Percentiles rank a stretch among this genome's conserved stretches.
These are phyloP conservation scores for Sporothrix phasma DNA, from an alignment of 2,329 filamentous ascomycete genomes.

Conservation along the genomic window DNA sequence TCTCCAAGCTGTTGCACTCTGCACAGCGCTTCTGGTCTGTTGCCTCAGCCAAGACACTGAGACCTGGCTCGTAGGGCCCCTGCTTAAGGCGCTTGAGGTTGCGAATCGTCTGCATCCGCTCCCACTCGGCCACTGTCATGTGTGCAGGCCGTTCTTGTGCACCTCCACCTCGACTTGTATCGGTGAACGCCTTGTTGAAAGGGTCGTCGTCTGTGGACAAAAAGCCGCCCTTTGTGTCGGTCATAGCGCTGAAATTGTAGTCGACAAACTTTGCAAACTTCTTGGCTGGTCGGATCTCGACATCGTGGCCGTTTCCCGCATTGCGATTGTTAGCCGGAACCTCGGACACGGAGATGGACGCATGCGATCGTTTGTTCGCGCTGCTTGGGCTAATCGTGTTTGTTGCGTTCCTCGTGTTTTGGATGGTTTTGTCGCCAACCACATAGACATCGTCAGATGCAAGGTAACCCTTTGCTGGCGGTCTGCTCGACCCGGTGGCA, in stretches of 20 bases:
- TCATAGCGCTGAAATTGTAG: conserved; percentile 97
- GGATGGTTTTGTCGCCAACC: conserved; percentile 26
- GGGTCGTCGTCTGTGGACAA: conserved; percentile 86
- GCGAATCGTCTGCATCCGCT: conserved; percentile 64
- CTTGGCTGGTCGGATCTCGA: conserved; percentile 59
- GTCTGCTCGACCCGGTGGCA: conserved; percentile 31
- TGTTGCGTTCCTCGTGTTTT: not conserved
- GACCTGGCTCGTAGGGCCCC: conserved; percentile 78
- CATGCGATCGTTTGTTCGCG: conserved; percentile 58
- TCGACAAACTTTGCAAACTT: conserved; percentile 95
- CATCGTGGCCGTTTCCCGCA: conserved; percentile 47
- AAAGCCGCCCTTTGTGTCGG: conserved; percentile 94
- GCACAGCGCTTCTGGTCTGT: conserved; percentile 62
- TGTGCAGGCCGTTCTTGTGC: conserved; percentile 60
- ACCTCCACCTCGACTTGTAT: conserved; percentile 28
- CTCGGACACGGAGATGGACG: conserved; percentile 46
- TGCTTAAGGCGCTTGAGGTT: conserved; percentile 62
- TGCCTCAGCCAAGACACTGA: conserved; percentile 61
- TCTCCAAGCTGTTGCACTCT: conserved; percentile 75
- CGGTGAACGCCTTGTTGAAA: conserved; percentile 63
- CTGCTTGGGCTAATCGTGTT: conserved; percentile 8
- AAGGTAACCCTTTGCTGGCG: conserved; percentile 58
- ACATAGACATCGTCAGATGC: conserved; percentile 54
- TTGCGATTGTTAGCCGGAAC: conserved; percentile 50
- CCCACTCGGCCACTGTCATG: conserved; percentile 90